These are phyloP conservation scores for Leishmania aethiopica DNA, from an alignment of 208 protist genomes.

Conservation along the genomic window DNA sequence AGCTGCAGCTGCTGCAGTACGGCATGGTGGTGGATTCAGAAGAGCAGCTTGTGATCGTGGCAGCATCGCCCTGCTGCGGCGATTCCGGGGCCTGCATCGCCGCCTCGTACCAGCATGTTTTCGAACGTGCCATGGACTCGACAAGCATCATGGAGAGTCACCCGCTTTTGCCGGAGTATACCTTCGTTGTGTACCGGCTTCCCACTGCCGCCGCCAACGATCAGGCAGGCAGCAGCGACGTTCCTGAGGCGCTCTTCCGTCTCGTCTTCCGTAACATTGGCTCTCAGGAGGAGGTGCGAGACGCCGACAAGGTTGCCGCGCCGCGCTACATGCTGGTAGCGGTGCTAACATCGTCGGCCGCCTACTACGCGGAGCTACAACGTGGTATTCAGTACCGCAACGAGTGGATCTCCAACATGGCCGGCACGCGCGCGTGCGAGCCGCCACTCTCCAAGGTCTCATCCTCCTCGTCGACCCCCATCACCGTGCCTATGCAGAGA, in stretches of 20 bases:
- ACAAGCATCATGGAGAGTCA: constrained; percentile 42
- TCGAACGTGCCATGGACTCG: constrained; percentile 24
- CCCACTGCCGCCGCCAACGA: constrained; percentile 15
- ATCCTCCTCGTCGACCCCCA: background rate
- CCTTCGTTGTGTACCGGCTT: constrained; percentile 77
- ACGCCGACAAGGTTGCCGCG: constrained; percentile 17
- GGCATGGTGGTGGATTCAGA: constrained; percentile 76
- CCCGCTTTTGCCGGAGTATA: constrained; percentile 78
- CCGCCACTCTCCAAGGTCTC: background rate
- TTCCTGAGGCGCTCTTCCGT: constrained; percentile 61
- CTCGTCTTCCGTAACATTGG: constrained; percentile 85
- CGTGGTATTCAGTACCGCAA: constrained; percentile 25
- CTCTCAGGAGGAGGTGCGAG: background rate
- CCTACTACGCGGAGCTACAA: constrained; percentile 36
- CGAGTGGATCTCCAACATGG: constrained; percentile 21
- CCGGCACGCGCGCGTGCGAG: constrained; percentile 3
- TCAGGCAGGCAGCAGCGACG: constrained; percentile 6
- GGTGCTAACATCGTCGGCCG: constrained; percentile 70
- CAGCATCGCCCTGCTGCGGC: constrained; percentile 47
- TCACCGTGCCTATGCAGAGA: background rate
- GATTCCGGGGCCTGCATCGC: constrained; percentile 61
- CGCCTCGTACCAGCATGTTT: constrained; percentile 61
- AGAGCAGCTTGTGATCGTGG: constrained; percentile 66
- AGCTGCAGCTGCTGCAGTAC: constrained; percentile 87
- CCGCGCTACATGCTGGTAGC: constrained; percentile 75